These are phyloP conservation scores for Clonostachys sp. DNA, from an alignment of 2,329 filamentous ascomycete species.

Conservation along the genomic window DNA sequence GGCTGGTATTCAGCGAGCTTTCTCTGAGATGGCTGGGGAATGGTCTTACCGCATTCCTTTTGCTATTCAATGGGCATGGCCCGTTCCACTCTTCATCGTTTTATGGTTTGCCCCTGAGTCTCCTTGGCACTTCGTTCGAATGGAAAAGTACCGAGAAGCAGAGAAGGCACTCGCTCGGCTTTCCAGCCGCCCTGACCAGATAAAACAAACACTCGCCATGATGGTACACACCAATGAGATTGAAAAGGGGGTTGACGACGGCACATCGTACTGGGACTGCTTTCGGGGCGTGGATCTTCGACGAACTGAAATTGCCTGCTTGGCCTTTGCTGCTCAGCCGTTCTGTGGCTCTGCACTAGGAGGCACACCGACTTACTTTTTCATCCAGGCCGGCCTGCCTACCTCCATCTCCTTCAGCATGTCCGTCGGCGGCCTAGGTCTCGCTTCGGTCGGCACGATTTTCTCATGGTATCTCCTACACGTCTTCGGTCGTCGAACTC, in stretches of 20 bases:
- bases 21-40: constrained; percentile 21
- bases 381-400: constrained; percentile 26
- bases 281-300: constrained; percentile 41
- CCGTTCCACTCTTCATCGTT: constrained; percentile 26
- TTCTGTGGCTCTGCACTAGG: constrained; percentile 17
- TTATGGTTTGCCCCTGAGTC: constrained; percentile 33
- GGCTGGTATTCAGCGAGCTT: constrained; percentile 26
- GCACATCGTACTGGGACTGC: constrained; percentile 38
- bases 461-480: constrained; percentile 27
- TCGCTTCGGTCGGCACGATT: constrained; percentile 29
- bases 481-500: constrained; percentile 27
- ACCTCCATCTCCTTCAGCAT: constrained; percentile 11
- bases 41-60: constrained; percentile 37
- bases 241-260: constrained; percentile 30
- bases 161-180: constrained; percentile 29
- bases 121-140: constrained; percentile 35
- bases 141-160: constrained; percentile 23
- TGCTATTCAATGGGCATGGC: constrained; percentile 36
- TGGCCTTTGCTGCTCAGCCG: constrained; percentile 35
- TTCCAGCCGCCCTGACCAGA: constrained; percentile 9
- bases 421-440: constrained; percentile 14
- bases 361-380: constrained; percentile 28
- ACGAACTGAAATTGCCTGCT: constrained; percentile 37
- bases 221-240: constrained; percentile 44
- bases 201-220: constrained; percentile 35